Conservation (phyloP, 495 filamentous ascomycete species). For the Collariella sp. region DNA sequence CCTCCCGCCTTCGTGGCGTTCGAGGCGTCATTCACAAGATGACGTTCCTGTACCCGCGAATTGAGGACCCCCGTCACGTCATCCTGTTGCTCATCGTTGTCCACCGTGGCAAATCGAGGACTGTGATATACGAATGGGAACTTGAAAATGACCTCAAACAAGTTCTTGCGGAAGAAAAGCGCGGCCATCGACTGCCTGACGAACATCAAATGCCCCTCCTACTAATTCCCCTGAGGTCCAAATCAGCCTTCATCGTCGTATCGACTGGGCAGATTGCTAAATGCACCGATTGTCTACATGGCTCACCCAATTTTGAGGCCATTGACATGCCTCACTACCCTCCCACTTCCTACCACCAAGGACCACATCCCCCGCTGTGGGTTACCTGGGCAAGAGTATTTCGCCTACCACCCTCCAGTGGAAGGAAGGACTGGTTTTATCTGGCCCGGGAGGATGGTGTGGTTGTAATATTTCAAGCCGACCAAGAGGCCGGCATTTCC, state of each 20-base stretch:
- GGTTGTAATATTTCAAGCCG: constrained; percentile 58
- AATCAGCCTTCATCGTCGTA: constrained; percentile 56
- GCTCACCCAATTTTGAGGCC: constrained; percentile 36
- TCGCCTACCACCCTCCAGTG: constrained; percentile 49
- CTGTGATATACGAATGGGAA: constrained; percentile 73
- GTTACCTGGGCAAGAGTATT: constrained; percentile 66
- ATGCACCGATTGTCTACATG: constrained; percentile 49
- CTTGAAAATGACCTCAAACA: constrained; percentile 29
- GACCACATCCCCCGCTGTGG: constrained; percentile 41
- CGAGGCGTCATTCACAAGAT: constrained; percentile 73
- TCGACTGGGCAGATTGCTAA: constrained; percentile 50
- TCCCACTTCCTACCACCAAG: constrained; percentile 26
- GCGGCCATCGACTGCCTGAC: constrained; percentile 44
- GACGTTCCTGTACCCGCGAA: constrained; percentile 71
- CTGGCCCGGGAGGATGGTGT: constrained; percentile 74
- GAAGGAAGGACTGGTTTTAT: constrained; percentile 61
- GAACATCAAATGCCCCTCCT: constrained; percentile 57
- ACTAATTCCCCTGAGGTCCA: constrained; percentile 58
- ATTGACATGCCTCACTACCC: too few species aligned
- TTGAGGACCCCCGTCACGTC: constrained; percentile 56
- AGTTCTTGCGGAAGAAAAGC: constrained; percentile 33
- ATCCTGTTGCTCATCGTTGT: constrained; percentile 68
- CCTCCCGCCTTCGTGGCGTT: constrained; percentile 49
- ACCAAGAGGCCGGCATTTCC: constrained; percentile 43
- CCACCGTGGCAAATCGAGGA: constrained; percentile 48